Evolutionary conservation across 352 stramenopile species (phyloP), one percentile per base, ranked within the genome.

Genomic region (Globisporangium nodosum): DNA sequence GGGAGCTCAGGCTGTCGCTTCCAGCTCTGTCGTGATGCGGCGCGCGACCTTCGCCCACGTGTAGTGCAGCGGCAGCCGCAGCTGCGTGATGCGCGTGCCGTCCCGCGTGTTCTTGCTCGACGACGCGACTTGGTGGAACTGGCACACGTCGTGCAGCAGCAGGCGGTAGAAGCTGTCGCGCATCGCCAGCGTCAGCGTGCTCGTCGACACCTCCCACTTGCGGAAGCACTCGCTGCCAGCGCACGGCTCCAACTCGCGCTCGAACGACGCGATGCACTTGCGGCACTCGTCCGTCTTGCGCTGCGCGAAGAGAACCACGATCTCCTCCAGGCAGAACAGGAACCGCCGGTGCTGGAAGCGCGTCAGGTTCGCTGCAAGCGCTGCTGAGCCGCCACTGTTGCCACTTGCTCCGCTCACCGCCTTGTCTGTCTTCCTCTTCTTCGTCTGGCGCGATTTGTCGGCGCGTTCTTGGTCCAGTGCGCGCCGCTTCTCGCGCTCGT

Each of bases 271-370:
- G 33, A 92, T 84, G 27, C 74, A 65, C 13, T 51, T 24, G 18
- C 79, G 72, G 51, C 83, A 92, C 50, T 72, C 77, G 15, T 83
- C 67, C 0, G 75, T 90, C 54, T 90, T 73, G 24, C 74, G 76
- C 64, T 87, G 80, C 0, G 83, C 83, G 63, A 93, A 92, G 5
- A 87, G 67, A 3, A 92, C 60, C 12, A 92, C 63, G 30, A 93
- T 72, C 45, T 87, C 79, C 58, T 90, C 83, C 0, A 93, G 66
- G 52, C 83, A 91, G 37, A 84, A 91, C 13, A 93, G 70, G 59
- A 93, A 93, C 3, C 83, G 75, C 2, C 83, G 83, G 42, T 93
- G 83, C 48, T 69, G 54, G 55, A 93, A 91, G 12, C 83, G 76
- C 49, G 73, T 53, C 20, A 93, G 60, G 56, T 73, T 87, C 15